A percentile compares a stretch with the other conserved stretches of the same genome.
phyloP scores from a whole-genome alignment of 2,329 filamentous ascomycete genomes.

The Colletotrichum paranaense region DNA sequence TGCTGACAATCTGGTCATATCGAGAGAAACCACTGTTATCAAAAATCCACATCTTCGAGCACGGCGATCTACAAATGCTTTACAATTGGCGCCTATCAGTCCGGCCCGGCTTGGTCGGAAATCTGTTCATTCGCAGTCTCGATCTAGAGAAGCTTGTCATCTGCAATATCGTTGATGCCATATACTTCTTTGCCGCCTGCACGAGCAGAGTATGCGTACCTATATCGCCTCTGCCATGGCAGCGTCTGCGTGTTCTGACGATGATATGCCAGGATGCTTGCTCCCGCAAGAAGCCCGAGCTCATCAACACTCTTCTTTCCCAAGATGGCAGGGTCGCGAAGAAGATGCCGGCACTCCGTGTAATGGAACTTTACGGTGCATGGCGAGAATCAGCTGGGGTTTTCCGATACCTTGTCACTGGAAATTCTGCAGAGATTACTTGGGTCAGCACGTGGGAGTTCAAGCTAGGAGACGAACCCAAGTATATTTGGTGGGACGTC shows the following conservation, averaged over 20 bases:
- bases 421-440: neutral
- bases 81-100: neutral
- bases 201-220: neutral
- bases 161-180: neutral
- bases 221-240: neutral
- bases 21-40: neutral
- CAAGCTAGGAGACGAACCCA: neutral
- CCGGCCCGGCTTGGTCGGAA: neutral
- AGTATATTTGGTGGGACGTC: neutral
- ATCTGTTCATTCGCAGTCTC: neutral
- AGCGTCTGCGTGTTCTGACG: neutral
- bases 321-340: neutral
- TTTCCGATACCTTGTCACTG: neutral
- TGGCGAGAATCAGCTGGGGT: neutral
- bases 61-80: neutral
- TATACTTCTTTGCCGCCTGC: neutral
- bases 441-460: neutral
- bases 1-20: neutral
- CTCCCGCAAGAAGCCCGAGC: neutral
- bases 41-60: neutral
- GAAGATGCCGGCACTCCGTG: neutral
- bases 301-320: neutral
- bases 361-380: neutral
- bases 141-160: neutral
- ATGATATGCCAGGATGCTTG: neutral